A percentile compares a stretch with the other conserved stretches of the same genome.
Conservation (phyloP, 495 filamentous ascomycete genomes). For the Symbiotaphrina buchneri region DNA sequence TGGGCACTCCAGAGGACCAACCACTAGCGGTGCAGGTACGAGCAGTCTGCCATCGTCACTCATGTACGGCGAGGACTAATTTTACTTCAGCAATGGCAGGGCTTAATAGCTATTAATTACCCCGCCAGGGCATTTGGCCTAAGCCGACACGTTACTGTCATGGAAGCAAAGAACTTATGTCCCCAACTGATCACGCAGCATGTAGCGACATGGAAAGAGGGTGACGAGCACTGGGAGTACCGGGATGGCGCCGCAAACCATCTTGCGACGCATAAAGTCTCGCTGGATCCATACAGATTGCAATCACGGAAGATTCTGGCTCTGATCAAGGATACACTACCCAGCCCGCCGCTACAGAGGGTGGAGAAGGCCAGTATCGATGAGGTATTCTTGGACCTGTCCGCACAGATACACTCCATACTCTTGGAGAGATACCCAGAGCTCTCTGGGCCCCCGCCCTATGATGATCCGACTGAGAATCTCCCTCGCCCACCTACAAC, state of each 20-base stretch:
- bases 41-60: not conserved
- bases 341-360: slow-evolving; percentile 31
- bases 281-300: slow-evolving; percentile 74
- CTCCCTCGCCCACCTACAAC: slow-evolving; percentile 55
- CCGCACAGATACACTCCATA: slow-evolving; percentile 52
- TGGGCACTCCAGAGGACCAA: slow-evolving; percentile 45
- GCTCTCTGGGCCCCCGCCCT: slow-evolving; percentile 33
- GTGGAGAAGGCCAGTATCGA: slow-evolving; percentile 84
- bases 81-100: slow-evolving; percentile 35
- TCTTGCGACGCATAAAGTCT: slow-evolving; percentile 80
- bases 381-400: slow-evolving; percentile 85
- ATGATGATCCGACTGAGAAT: slow-evolving; percentile 46
- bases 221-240: slow-evolving; percentile 80
- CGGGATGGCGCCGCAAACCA: slow-evolving; percentile 48
- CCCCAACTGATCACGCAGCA: slow-evolving; percentile 71
- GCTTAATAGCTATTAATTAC: slow-evolving; percentile 91
- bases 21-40: slow-evolving; percentile 65
- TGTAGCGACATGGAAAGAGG: slow-evolving; percentile 87
- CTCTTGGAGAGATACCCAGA: slow-evolving; percentile 64
- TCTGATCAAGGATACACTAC: slow-evolving; percentile 54
- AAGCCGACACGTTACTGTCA: slow-evolving; percentile 44
- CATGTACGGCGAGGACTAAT: not conserved
- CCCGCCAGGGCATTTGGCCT: slow-evolving; percentile 65
- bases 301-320: slow-evolving; percentile 67
- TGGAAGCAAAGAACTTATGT: slow-evolving; percentile 75